Conservation (phyloP, 164 flowering plant genomes). For the Nymphaea thermarum region DNA sequence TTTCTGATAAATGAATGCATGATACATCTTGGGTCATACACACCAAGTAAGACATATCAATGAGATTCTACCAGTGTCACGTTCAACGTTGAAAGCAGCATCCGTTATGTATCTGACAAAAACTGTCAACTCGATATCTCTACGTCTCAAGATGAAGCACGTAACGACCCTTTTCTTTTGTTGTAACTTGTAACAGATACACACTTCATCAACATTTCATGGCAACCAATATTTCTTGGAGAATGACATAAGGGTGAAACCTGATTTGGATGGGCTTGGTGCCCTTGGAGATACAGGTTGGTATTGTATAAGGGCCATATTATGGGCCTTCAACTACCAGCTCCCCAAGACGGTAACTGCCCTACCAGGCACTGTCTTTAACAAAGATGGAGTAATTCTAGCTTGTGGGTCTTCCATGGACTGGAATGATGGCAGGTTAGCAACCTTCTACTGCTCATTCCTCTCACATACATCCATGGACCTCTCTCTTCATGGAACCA, state of each 20-base stretch:
- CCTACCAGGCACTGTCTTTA: conserved; percentile 8
- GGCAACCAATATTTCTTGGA: conserved; percentile 13
- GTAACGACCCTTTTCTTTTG: no score
- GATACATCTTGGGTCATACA: no score
- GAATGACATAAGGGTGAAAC: conserved; percentile 25
- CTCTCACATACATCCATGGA: conserved; percentile 21
- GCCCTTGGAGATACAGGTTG: conserved; percentile 36
- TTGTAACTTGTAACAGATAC: no score
- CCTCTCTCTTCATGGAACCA: conserved; percentile 15
- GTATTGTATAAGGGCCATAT: conserved; percentile 32
- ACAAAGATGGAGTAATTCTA: conserved; percentile 25
- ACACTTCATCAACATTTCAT: no score
- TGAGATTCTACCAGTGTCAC: no score
- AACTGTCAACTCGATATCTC: no score
- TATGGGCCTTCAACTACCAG: conserved; percentile 27
- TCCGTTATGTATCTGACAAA: no score
- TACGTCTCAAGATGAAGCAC: no score
- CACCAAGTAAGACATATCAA: no score
- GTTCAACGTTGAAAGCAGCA: no score
- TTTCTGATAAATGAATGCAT: no score
- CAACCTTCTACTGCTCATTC: conserved; percentile 31
- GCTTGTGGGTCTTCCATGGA: conserved; percentile 21
- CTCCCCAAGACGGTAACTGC: conserved; percentile 32
- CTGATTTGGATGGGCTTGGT: conserved; percentile 32
- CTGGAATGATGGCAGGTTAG: conserved; percentile 29